These are phyloP conservation scores for Uronychia binucleata DNA, from an alignment of 73 alveolate species.

Conservation along the genomic window DNA sequence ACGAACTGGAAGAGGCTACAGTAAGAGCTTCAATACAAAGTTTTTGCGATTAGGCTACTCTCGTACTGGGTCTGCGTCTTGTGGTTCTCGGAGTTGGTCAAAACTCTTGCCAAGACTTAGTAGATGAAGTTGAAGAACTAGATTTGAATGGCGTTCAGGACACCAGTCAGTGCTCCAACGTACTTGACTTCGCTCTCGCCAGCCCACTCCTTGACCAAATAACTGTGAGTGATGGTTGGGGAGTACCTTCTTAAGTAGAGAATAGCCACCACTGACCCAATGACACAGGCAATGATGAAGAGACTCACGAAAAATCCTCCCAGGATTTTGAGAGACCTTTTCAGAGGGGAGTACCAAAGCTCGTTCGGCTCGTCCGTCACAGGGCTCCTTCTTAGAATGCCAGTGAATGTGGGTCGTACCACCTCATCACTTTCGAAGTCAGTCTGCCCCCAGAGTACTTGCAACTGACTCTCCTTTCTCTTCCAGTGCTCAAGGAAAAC, in stretches of 20 bases:
- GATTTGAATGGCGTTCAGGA: constrained; percentile 60
- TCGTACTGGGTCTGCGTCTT: constrained; percentile 61
- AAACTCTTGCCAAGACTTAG: constrained; percentile 5
- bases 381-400: constrained; percentile 47
- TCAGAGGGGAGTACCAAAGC: constrained; percentile 21
- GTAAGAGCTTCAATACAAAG: too few species aligned
- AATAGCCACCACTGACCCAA: constrained; percentile 46
- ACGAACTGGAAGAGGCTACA: constrained; percentile 65
- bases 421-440: constrained; percentile 67
- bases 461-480: constrained; percentile 35
- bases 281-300: constrained; percentile 50
- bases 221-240: background rate
- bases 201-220: background rate
- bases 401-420: constrained; percentile 54
- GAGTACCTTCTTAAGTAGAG: constrained; percentile 38
- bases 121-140: constrained; percentile 54
- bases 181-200: constrained; percentile 12
- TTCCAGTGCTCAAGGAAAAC: constrained; percentile 70
- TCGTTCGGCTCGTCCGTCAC: constrained; percentile 55
- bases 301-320: constrained; percentile 35
- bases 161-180: constrained; percentile 32
- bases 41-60: constrained; percentile 52
- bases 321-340: constrained; percentile 28
- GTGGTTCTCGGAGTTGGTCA: constrained; percentile 68
- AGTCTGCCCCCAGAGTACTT: constrained; percentile 71